Conservation (phyloP, 257 asterid genomes). For the Solanum pinnatisectum region DNA sequence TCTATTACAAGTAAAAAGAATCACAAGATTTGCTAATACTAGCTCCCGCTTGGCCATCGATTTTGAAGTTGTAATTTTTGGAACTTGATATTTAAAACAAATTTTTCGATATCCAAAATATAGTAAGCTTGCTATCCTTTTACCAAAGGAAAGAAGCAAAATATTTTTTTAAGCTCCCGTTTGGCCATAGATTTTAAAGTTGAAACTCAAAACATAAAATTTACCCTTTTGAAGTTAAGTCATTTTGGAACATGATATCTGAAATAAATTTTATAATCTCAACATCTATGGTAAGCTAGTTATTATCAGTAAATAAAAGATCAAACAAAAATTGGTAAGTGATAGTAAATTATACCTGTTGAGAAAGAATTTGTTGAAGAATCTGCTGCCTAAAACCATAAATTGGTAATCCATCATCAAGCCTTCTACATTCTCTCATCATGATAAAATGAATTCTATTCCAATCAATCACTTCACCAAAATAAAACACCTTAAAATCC, state of each 20-base stretch:
- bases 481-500: slow-evolving; percentile 17
- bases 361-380: slow-evolving; percentile 36
- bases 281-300: not conserved
- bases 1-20: not conserved
- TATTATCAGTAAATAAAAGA: not conserved
- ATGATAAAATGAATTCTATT: slow-evolving; percentile 41
- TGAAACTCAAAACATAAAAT: not conserved
- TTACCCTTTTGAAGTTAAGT: not conserved
- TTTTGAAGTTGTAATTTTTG: not conserved
- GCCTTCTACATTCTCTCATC: slow-evolving; percentile 74
- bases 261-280: not conserved
- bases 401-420: slow-evolving; percentile 81
- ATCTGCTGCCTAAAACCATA: slow-evolving; percentile 45
- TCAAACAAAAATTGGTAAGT: not conserved
- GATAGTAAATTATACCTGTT: slow-evolving; percentile 38
- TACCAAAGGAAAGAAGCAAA: not conserved
- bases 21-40: not conserved
- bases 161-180: not conserved
- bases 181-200: not conserved
- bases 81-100: not conserved
- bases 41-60: not conserved
- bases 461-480: slow-evolving; percentile 45
- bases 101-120: not conserved
- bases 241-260: not conserved
- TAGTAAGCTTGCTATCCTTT: not conserved